Conservation (phyloP, 2,329 filamentous ascomycete genomes). For the Sclerotinia subarctica region DNA sequence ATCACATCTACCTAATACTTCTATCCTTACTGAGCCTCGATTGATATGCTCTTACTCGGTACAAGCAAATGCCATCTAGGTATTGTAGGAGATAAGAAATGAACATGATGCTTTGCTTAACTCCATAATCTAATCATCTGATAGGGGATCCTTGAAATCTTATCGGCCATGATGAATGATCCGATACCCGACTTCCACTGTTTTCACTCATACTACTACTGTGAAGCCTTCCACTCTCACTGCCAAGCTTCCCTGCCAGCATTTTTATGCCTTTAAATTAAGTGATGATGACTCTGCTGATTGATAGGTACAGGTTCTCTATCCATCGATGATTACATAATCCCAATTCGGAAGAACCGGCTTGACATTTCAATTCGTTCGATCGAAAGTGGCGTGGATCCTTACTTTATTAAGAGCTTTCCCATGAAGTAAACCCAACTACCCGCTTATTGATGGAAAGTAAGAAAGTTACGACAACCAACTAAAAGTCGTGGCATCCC, state of each 20-base stretch:
- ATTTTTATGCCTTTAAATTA: neutral
- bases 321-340: neutral
- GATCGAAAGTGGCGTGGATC: slow-evolving; percentile 15
- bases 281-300: no score
- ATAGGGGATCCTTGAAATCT: neutral
- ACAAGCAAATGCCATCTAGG: neutral
- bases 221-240: no score
- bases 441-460: slow-evolving; percentile 11
- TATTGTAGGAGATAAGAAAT: neutral
- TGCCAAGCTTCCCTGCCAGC: neutral
- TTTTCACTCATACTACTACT: neutral
- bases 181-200: neutral
- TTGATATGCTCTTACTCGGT: no score
- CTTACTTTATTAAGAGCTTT: neutral
- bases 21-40: neutral
- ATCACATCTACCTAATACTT: neutral
- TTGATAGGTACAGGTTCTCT: no score
- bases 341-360: neutral
- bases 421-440: slow-evolving; percentile 10
- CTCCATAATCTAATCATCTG: neutral
- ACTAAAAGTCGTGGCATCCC: slow-evolving; percentile 6
- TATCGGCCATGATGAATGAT: neutral
- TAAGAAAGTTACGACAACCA: no score
- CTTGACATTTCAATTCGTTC: slow-evolving; percentile 7
- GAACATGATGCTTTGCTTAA: neutral